Evolutionary conservation across 2,329 filamentous ascomycete species (phyloP).

Genomic region (Pyrenochaeta sp.): DNA sequence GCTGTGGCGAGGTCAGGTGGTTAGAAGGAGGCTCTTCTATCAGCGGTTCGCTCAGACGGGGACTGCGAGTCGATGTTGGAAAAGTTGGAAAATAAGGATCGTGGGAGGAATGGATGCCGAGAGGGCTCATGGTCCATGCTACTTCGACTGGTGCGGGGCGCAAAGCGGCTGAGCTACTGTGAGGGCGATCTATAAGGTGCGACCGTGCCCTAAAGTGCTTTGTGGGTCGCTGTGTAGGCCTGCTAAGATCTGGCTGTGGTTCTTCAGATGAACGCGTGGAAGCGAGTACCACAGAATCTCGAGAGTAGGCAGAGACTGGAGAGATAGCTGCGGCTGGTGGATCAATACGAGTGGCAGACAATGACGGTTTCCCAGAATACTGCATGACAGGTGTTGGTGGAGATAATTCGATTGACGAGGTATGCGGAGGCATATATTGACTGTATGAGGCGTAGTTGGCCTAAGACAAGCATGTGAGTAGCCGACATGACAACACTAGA

Average conservation of each 20-base stretch:
- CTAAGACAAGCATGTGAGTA: slow-evolving; percentile 21
- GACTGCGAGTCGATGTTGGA: slow-evolving; percentile 36
- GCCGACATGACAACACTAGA: slow-evolving; percentile 10
- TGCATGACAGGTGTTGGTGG: slow-evolving; percentile 29
- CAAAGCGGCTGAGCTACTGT: slow-evolving; percentile 56
- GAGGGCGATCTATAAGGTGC: slow-evolving; percentile 40
- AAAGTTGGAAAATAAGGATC: slow-evolving; percentile 45
- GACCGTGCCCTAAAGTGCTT: slow-evolving; percentile 17
- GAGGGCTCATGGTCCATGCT: slow-evolving; percentile 51
- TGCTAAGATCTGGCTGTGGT: slow-evolving; percentile 21
- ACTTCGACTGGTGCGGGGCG: slow-evolving; percentile 48
- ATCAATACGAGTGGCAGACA: slow-evolving; percentile 28
- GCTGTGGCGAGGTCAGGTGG: slow-evolving; percentile 48
- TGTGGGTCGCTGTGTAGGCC: slow-evolving; percentile 16
- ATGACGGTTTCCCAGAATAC: slow-evolving; percentile 31
- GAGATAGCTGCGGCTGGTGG: slow-evolving; percentile 37
- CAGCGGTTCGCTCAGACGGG: slow-evolving; percentile 43
- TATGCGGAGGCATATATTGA: slow-evolving; percentile 44
- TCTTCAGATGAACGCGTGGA: slow-evolving; percentile 32
- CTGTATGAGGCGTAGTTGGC: slow-evolving; percentile 40
- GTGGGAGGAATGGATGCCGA: slow-evolving; percentile 50
- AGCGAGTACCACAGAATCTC: slow-evolving; percentile 32
- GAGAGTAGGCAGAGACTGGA: slow-evolving; percentile 42
- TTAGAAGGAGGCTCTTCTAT: slow-evolving; percentile 37
- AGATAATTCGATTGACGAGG: slow-evolving; percentile 38